Conservation (phyloP, 352 stramenopile species). For the Peronosclerospora sorghi region DNA sequence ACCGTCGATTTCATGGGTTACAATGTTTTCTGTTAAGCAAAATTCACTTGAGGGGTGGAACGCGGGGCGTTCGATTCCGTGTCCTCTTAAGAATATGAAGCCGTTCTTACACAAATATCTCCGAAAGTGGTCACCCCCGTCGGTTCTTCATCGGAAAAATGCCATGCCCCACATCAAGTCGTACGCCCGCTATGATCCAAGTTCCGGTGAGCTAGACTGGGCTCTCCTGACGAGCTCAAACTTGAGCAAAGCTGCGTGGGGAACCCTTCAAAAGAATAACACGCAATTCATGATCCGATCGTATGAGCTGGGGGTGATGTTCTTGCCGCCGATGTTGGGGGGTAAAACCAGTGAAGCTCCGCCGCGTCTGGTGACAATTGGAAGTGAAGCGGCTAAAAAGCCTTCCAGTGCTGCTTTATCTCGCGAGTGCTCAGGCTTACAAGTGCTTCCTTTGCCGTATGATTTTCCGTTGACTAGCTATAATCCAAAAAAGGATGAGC, state of each 20-base stretch:
- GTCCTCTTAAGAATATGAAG: constrained; percentile 80
- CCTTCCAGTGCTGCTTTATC: constrained; percentile 1
- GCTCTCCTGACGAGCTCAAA: constrained; percentile 76
- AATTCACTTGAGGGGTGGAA: constrained; percentile 79
- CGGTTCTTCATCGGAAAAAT: constrained; percentile 45
- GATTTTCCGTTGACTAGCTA: constrained; percentile 59
- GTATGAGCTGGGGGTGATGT: constrained; percentile 74
- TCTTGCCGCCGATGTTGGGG: constrained; percentile 32
- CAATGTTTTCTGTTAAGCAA: constrained; percentile 19
- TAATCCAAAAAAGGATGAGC: constrained; percentile 54
- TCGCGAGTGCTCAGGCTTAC: constrained; percentile 1
- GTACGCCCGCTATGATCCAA: constrained; percentile 48
- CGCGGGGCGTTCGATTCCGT: constrained; percentile 55
- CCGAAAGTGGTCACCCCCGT: constrained; percentile 57
- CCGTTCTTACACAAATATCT: constrained; percentile 79
- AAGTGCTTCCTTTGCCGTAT: constrained; percentile 53
- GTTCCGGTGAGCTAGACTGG: constrained; percentile 40
- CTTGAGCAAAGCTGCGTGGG: constrained; percentile 77
- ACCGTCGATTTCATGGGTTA: not conserved
- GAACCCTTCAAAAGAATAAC: constrained; percentile 54
- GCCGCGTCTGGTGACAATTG: constrained; percentile 23
- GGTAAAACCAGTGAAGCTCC: not conserved
- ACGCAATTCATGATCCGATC: constrained; percentile 76
- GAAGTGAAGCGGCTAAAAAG: constrained; percentile 19
- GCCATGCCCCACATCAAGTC: constrained; percentile 82